These are phyloP conservation scores for Fusarium sp. DNA, from an alignment of 2,329 filamentous ascomycete species.

Conservation along the genomic window DNA sequence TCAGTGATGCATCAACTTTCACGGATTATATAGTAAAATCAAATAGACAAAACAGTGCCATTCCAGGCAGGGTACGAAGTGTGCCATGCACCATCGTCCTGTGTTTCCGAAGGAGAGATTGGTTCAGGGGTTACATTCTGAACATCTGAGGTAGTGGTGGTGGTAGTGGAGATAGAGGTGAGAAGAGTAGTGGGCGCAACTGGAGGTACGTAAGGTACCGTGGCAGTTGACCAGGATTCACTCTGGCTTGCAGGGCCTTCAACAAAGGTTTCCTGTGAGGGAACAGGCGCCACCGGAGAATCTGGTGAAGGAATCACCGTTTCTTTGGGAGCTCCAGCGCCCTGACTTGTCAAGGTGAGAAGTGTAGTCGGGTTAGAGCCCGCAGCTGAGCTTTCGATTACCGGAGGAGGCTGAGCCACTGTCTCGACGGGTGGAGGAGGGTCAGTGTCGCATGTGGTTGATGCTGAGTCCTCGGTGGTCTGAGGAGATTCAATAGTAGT, in stretches of 20 bases:
- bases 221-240: constrained; percentile 22
- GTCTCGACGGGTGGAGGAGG: constrained; percentile 19
- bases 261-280: constrained; percentile 27
- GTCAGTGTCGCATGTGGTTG: constrained; percentile 1
- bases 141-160: constrained; percentile 28
- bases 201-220: constrained; percentile 14
- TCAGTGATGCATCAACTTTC: constrained; percentile 11
- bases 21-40: constrained; percentile 25
- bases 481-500: constrained; percentile 5
- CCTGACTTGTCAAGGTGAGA: constrained; percentile 20
- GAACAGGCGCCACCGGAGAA: constrained; percentile 5
- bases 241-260: constrained; percentile 9
- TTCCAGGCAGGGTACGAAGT: constrained; percentile 64
- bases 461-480: background rate
- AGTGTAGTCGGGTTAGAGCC: constrained; percentile 23
- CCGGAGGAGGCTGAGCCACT: constrained; percentile 12
- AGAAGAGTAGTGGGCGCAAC: constrained; percentile 34
- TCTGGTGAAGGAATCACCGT: constrained; percentile 15
- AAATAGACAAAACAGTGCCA: constrained; percentile 49
- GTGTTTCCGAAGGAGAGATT: constrained; percentile 49
- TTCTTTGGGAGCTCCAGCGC: constrained; percentile 8
- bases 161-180: constrained; percentile 6
- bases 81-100: constrained; percentile 64
- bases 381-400: constrained; percentile 4
- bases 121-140: constrained; percentile 14